Evolutionary conservation across 495 filamentous ascomycete genomes (phyloP).

Genomic region (Choiromyces venosus): DNA sequence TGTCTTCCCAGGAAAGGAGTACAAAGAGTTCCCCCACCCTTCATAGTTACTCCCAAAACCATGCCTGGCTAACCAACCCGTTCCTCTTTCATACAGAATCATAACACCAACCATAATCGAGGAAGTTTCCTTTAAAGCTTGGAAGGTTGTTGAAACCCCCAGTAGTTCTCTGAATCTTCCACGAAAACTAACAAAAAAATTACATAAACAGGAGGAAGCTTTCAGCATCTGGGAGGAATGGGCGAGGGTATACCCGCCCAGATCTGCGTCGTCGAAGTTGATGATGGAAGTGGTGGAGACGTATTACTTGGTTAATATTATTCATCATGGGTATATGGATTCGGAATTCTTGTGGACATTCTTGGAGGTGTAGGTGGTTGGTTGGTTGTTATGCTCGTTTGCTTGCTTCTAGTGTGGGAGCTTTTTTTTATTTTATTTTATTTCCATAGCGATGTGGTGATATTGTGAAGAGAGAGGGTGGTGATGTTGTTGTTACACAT

Average conservation of each 20-base stretch:
- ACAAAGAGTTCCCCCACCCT: conserved; percentile 14
- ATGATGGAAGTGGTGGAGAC: conserved; percentile 61
- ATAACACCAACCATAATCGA: conserved; percentile 97
- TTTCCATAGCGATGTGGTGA: not conserved
- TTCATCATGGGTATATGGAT: conserved; percentile 75
- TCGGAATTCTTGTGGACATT: conserved; percentile 60
- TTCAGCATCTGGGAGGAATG: conserved; percentile 94
- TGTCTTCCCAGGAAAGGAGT: conserved; percentile 86
- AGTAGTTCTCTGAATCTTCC: not conserved
- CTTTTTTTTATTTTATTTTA: not conserved
- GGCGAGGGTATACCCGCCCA: conserved; percentile 71
- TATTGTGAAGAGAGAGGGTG: not conserved
- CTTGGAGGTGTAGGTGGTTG: conserved; percentile 39
- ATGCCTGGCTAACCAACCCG: conserved; percentile 17
- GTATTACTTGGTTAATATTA: conserved; percentile 83
- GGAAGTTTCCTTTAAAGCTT: conserved; percentile 87
- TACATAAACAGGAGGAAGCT: conserved; percentile 62
- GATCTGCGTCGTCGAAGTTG: conserved; percentile 60
- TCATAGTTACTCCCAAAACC: not conserved
- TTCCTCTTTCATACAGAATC: conserved; percentile 49
- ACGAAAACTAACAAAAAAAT: not conserved
- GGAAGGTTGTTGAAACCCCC: conserved; percentile 50
- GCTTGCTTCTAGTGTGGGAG: not conserved
- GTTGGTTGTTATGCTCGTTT: not conserved
- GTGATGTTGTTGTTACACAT: not conserved